Base-by-base conservation (phyloP, 2,329 filamentous ascomycete genomes). In the Exophiala oligosperma region DNA sequence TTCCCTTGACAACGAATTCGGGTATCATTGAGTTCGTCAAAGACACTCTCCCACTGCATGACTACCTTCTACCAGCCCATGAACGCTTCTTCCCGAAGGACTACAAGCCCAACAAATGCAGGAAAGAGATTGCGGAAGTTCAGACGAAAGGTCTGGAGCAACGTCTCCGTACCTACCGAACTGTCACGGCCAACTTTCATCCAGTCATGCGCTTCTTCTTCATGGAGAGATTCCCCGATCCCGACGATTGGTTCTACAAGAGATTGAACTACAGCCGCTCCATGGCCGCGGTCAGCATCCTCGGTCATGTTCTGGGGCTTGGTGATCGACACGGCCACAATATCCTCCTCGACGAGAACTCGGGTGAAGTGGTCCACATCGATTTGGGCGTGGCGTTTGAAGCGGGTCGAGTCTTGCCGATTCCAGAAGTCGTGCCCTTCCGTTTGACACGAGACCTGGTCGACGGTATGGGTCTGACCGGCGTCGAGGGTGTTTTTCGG, bases 151-250 rank as follows among this genome's bases (percentile, higher is more conserved):
- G 86, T 0, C 79, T 86, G 8, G 89, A 92, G 29, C 80, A 82
- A 7, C 86, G 94, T 14, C 79, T 96, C 49, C 82, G 84, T 63
- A 85, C 84, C 0, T 99, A 89, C 77, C 86, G 88, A 51, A 88
- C 86, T 62, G 87, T 97, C 2, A 88, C 86, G 4, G 87, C 92
- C 3, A 84, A 84, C 50, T 96, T 97, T 72, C 89, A 92, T 61
- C 94, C 95, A 0, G 94, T 97, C 3, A 90, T 99, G 87, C 86
- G 89, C 56, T 96, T 92, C 77, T 99, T 99, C 77, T 96, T 99
- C 72, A 91, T 97, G 79, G 94, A 99, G 72, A 85, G 89, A 60
- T 99, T 96, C 71, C 82, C 87, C 52, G 91, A 96, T 63, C 94
- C 94, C 0, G 93, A 99, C 70, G 92, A 96, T 66, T 99, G 94